Evolutionary conservation across 495 filamentous ascomycete species (phyloP).

Genomic region (Podospora pseudopauciseta): DNA sequence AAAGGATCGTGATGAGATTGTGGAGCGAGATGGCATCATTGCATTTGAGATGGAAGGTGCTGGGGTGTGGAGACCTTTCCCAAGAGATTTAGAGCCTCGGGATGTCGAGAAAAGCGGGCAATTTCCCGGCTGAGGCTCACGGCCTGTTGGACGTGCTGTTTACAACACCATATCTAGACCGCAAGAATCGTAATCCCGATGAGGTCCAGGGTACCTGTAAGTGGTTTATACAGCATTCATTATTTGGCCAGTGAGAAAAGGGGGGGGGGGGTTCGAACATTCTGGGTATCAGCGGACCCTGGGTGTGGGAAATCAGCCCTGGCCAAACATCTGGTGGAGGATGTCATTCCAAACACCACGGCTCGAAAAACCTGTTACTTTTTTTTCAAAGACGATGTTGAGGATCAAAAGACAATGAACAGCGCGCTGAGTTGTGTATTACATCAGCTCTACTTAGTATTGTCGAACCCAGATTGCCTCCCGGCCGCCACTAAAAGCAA

Average conservation of each 20-base stretch:
- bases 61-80: constrained; percentile 34
- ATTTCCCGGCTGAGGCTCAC: too few relatives aligned
- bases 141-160: too few relatives aligned
- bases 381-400: constrained; percentile 54
- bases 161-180: constrained; percentile 31
- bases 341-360: constrained; percentile 23
- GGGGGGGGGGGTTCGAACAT: constrained; percentile 20
- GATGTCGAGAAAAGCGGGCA: too few relatives aligned
- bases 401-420: constrained; percentile 39
- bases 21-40: constrained; percentile 23
- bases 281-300: constrained; percentile 54
- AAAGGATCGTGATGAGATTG: constrained; percentile 25
- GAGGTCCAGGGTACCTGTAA: constrained; percentile 39
- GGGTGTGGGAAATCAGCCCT: constrained; percentile 57
- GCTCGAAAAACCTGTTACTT: constrained; percentile 46
- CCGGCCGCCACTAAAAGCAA: too few relatives aligned
- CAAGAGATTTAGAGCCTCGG: too few relatives aligned
- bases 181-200: constrained; percentile 41
- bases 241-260: constrained; percentile 35
- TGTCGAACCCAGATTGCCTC: too few relatives aligned
- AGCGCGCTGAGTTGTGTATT: constrained; percentile 46
- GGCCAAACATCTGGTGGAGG: constrained; percentile 44
- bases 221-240: constrained; percentile 38
- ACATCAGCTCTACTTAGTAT: constrained; percentile 37
- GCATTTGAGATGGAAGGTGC: constrained; percentile 48